Percentiles rank a stretch among this genome's conserved stretches.
Conservation (phyloP, 441 rosid species). For the Gossypium schwendimanii region DNA sequence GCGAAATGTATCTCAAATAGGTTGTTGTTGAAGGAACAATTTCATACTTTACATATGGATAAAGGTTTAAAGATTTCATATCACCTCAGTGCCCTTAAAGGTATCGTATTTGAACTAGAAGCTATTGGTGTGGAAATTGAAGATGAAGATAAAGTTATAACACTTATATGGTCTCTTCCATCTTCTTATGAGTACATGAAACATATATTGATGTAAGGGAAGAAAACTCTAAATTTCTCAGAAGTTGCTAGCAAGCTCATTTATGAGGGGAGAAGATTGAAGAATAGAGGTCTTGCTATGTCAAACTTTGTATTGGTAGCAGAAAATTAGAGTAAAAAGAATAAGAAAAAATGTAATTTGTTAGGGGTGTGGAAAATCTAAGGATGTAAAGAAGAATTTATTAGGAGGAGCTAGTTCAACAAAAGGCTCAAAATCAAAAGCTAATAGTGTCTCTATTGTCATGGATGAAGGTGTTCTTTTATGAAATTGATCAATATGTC, state of each 20-base stretch:
- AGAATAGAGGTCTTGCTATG: neutral
- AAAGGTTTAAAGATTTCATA: no score
- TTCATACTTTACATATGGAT: no score
- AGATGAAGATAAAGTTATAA: neutral
- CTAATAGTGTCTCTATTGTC: neutral
- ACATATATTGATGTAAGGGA: neutral
- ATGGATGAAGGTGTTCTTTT: neutral
- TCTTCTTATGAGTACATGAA: neutral
- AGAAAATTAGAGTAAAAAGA: neutral
- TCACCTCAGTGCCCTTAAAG: no score
- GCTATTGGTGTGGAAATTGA: neutral
- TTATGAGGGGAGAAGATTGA: neutral
- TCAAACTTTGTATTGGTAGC: neutral
- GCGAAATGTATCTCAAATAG: neutral
- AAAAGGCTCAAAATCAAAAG: neutral
- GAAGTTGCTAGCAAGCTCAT: neutral
- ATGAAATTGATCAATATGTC: neutral
- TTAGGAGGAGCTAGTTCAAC: neutral
- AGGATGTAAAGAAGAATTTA: neutral
- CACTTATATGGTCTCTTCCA: neutral
- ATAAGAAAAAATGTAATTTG: neutral
- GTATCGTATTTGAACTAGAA: no score
- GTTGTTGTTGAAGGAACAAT: no score
- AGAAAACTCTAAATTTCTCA: neutral
- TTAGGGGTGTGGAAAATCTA: neutral